phyloP scores from a whole-genome alignment of 768 basidiomycete genomes.

The Mycena capillaripes region DNA sequence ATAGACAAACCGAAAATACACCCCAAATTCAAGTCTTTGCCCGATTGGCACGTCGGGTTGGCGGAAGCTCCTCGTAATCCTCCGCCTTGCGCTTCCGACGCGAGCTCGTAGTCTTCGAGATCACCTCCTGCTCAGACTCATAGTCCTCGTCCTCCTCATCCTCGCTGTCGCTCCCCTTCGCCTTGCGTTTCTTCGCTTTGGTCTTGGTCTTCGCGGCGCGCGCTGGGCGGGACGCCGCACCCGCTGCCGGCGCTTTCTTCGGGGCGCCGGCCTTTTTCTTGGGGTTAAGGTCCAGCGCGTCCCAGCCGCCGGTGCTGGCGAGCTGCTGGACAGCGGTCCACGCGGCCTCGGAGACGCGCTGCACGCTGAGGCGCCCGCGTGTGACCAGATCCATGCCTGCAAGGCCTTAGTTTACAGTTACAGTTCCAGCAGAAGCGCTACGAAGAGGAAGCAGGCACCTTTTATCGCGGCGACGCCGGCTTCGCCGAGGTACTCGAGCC shows the following conservation, averaged over 20 bases:
- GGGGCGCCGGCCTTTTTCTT: constrained; percentile 41
- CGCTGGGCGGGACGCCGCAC: constrained; percentile 34
- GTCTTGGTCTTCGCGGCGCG: constrained; percentile 33
- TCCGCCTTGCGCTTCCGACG: constrained; percentile 36
- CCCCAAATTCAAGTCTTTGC: constrained; percentile 23
- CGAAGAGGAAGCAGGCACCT: too few relatives aligned
- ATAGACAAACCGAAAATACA: too few relatives aligned
- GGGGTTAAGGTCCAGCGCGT: constrained; percentile 59
- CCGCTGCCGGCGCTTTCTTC: too few relatives aligned
- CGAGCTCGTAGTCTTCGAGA: constrained; percentile 37
- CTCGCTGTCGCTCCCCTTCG: constrained; percentile 27
- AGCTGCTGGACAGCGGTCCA: constrained; percentile 74
- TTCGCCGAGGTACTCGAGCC: constrained; percentile 76
- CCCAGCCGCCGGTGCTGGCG: constrained; percentile 86
- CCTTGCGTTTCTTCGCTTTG: constrained; percentile 31
- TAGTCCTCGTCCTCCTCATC: constrained; percentile 36
- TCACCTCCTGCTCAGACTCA: constrained; percentile 32
- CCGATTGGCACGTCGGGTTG: constrained; percentile 26
- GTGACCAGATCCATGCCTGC: constrained; percentile 84
- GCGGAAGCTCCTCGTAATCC: constrained; percentile 36
- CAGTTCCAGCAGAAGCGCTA: not conserved
- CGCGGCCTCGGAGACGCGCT: constrained; percentile 76
- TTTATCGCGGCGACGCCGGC: constrained; percentile 74
- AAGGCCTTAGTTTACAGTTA: constrained; percentile 18
- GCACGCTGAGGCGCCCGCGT: constrained; percentile 89